Base-by-base conservation (phyloP, 2,329 filamentous ascomycete species). In the Penicillium sp. region DNA sequence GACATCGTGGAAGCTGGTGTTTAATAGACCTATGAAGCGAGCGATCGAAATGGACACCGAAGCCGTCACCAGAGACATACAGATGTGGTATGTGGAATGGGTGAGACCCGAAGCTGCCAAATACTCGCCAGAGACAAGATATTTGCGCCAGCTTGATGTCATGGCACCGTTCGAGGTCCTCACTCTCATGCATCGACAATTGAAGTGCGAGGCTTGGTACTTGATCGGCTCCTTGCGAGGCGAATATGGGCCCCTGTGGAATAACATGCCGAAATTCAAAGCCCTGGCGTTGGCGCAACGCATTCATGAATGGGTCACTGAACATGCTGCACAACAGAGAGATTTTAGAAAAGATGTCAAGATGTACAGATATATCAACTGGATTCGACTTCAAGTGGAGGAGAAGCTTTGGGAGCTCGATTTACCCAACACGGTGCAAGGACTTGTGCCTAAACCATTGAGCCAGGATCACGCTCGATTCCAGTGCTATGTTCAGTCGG, bases 121-220 rank as follows among this genome's bases (percentile, higher is more conserved):
- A 23, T 47, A 37, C 13, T 26, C 46, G n/a, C n/a, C 44, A 18
- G n/a, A 50, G 6, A 40, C 55, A 46, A 56, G 56, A 24, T 46
- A 57, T 46, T 64, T 59, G 62, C 57, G 55, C 20, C 62, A 65
- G 26, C 52, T 65, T 14, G 61, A 66, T 51, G 47, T 58, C 31
- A 41, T 58, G 24, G 58, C 60, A 13, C 58, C 58, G 13, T 59
- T 64, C 26, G 46, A 57, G 5, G 37, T 58, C 2, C n/a, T 44
- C 1, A n/a, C 45, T 6, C 13, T 26, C 7, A 27, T 46, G 31
- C 1, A 31, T 3, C 42, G 31, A 32, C 22, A 18, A 6, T 26
- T 59, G 13, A 23, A 34, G 2, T 32, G 40, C 16, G 57, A 59
- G 22, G 9, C 37, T 13, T 26, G 36, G 24, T 50, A 53, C 28